phyloP scores from a whole-genome alignment of 352 stramenopile species.

The Saprolegnia diclina region DNA sequence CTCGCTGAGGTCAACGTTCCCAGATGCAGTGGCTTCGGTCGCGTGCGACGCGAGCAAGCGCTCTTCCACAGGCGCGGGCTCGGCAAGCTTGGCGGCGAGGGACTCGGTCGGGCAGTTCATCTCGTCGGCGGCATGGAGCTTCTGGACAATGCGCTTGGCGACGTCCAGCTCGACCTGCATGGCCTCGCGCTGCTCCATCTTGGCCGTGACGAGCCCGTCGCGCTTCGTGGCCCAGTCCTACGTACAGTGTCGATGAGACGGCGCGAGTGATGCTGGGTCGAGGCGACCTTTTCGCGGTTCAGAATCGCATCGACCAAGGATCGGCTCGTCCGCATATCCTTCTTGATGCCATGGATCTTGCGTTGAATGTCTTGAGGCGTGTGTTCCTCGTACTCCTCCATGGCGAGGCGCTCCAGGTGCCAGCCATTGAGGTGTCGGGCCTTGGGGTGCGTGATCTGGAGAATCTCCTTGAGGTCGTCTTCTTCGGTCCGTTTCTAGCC shows the following conservation, averaged over 20 bases:
- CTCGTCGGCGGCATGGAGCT: slow-evolving; percentile 21
- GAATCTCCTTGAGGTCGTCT: slow-evolving; percentile 24
- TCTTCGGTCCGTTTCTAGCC: slow-evolving; percentile 22
- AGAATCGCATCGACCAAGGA: slow-evolving; percentile 15
- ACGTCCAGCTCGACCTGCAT: slow-evolving; percentile 20
- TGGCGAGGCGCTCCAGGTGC: slow-evolving; percentile 22
- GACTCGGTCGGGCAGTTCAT: background rate
- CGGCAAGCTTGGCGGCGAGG: slow-evolving; percentile 11
- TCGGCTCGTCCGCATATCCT: slow-evolving; percentile 16
- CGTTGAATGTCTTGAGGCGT: slow-evolving; percentile 23
- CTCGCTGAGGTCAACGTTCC: slow-evolving; percentile 16
- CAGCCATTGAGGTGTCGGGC: slow-evolving; percentile 25
- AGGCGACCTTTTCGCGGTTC: slow-evolving; percentile 19
- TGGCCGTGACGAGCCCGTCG: slow-evolving; percentile 2
- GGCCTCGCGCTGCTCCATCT: slow-evolving; percentile 18
- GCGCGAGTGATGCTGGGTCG: background rate
- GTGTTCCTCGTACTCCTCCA: slow-evolving; percentile 21
- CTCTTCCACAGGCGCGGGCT: slow-evolving; percentile 17
- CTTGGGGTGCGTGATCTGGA: slow-evolving; percentile 26
- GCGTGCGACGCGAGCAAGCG: background rate
- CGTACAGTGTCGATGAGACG: background rate
- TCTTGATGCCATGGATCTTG: slow-evolving; percentile 11
- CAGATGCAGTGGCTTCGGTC: background rate
- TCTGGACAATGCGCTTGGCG: slow-evolving; percentile 24
- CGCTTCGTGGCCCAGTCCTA: slow-evolving; percentile 20